phyloP scores from a whole-genome alignment of 2,329 filamentous ascomycete genomes.

The Trichophyton benhamiae region DNA sequence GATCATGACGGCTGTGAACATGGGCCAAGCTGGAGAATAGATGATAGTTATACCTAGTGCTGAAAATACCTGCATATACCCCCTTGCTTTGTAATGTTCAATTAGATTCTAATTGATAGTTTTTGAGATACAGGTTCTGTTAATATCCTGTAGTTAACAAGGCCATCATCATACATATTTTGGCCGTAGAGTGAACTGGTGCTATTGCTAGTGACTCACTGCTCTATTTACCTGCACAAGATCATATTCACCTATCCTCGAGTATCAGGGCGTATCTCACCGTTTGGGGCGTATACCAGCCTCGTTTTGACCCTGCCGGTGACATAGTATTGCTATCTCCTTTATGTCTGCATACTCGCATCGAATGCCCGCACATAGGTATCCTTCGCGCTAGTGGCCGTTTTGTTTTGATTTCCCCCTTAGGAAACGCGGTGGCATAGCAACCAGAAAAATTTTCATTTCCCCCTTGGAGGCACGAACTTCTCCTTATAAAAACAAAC shows the following conservation, averaged over 20 bases:
- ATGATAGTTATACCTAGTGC: too few relatives aligned
- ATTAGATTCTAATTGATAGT: not conserved
- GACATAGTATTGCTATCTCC: too few relatives aligned
- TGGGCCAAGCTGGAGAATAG: not conserved
- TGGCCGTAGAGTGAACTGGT: not conserved
- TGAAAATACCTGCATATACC: too few relatives aligned
- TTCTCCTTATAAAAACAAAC: not conserved
- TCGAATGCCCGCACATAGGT: too few relatives aligned
- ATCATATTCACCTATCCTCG: not conserved
- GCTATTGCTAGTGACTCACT: not conserved
- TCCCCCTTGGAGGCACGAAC: not conserved
- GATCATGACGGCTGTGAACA: not conserved
- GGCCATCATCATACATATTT: not conserved
- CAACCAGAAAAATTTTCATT: not conserved
- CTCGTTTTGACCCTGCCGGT: too few relatives aligned
- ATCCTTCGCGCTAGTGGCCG: not conserved
- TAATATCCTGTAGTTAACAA: not conserved
- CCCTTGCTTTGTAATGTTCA: not conserved
- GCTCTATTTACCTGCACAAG: too few relatives aligned
- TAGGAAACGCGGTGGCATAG: not conserved
- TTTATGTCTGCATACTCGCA: too few relatives aligned
- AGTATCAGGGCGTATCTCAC: too few relatives aligned
- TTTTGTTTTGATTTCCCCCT: not conserved
- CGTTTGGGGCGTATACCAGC: too few relatives aligned
- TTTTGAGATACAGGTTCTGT: not conserved